Conservation (phyloP, 306 rosid genomes). For the Castanea sativa region DNA sequence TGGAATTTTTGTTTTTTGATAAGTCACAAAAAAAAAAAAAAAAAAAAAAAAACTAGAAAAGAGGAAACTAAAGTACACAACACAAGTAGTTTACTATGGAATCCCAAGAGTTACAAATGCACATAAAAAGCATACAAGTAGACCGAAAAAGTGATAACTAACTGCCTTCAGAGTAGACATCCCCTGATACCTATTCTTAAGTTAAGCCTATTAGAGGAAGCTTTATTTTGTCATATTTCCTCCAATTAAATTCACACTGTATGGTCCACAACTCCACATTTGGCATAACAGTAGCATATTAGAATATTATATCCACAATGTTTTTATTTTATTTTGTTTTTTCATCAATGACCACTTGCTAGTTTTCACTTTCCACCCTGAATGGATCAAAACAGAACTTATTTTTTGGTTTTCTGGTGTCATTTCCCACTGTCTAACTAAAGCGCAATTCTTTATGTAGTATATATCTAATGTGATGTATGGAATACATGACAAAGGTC, state of each 20-base stretch:
- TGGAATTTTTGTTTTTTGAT: background rate
- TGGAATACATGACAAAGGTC: background rate
- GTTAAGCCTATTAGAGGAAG: background rate
- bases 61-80: background rate
- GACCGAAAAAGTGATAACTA: background rate
- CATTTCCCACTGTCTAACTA: background rate
- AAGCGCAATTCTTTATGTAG: background rate
- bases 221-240: background rate
- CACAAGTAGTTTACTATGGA: background rate
- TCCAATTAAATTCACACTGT: background rate
- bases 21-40: background rate
- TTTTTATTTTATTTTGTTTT: background rate
- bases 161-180: background rate
- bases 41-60: background rate
- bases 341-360: background rate
- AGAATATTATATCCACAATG: background rate
- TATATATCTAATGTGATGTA: background rate
- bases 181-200: background rate
- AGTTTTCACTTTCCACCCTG: background rate
- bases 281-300: too few relatives aligned
- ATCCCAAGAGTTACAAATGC: background rate
- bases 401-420: background rate
- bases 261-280: background rate
- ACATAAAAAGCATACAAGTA: background rate
- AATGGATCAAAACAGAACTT: background rate